Evolutionary conservation across 2,329 filamentous ascomycete species (phyloP), one percentile per base, ranked within the genome.

Genomic region (Aspergillus japonicus): DNA sequence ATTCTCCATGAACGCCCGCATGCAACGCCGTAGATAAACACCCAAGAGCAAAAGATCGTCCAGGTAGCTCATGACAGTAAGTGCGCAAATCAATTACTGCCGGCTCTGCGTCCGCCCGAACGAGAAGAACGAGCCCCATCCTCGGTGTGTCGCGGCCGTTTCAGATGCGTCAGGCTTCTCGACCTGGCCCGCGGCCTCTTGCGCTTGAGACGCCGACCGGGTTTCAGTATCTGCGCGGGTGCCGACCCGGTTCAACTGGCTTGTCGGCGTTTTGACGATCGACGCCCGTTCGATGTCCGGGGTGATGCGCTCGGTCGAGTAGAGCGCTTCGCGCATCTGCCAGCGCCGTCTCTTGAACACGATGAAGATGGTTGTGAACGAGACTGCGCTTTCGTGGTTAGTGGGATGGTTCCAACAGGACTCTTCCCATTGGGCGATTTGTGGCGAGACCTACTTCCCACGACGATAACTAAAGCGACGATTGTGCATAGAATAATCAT

Each of bases 401-500:
- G 19, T 63, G 57, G 21, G 42, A n/a, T 47, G 5, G 29, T 11
- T 47, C 6, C 16, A 35, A 5, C 6, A 10, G 16, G 14, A 4
- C 10, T 10, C 1, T n/a, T 1, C 31, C 14, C 14, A 1, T 35
- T 35, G 12, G 33, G 23, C 23, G 23, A 23, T 23, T 23, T 23
- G 23, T 23, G 23, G 23, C 16, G 24, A 31, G 49, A 62, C 64
- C 49, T 21, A 68, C 66, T 54, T 62, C 66, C 66, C 19, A 68
- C 57, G 12, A 66, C 26, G 23, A 65, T 62, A 5, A 68, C 66
- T 5, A 68, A 47, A 2, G 64, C 66, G 11, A 62, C 66, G 14
- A 68, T 62, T 1, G 62, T 63, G 33, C 64, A 65, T 6, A 68
- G 48, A 3, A 58, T 57, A 19, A 68, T 68, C 60, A 68, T 66